Conservation (phyloP, 495 filamentous ascomycete species). For the Letharia lupina region DNA sequence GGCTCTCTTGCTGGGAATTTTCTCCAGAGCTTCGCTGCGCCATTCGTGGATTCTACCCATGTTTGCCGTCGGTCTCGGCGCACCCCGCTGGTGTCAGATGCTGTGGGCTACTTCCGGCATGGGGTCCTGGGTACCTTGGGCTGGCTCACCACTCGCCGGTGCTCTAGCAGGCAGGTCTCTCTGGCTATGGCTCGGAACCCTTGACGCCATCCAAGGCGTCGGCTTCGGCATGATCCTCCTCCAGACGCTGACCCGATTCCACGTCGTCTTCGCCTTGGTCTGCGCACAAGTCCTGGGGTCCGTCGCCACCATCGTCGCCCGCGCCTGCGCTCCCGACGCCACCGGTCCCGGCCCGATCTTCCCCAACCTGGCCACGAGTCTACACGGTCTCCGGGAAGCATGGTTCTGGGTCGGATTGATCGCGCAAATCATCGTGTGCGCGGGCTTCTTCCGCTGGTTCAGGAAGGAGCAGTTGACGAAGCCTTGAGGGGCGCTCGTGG, state of each 20-base stretch:
- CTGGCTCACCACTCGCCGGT: constrained; percentile 38
- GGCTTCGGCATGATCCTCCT: constrained; percentile 58
- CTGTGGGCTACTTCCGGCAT: constrained; percentile 53
- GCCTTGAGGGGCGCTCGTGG: constrained; percentile 32
- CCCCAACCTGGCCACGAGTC: constrained; percentile 45
- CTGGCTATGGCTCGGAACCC: constrained; percentile 59
- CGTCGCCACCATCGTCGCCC: constrained; percentile 48
- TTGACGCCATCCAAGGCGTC: constrained; percentile 54
- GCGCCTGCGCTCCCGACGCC: constrained; percentile 50
- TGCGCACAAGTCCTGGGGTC: constrained; percentile 50
- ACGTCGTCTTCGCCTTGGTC: constrained; percentile 47
- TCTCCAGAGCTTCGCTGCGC: constrained; percentile 41
- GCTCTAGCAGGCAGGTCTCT: constrained; percentile 46
- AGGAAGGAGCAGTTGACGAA: constrained; percentile 57
- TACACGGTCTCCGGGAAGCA: constrained; percentile 43
- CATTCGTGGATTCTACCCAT: constrained; percentile 60
- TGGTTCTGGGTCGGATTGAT: constrained; percentile 61
- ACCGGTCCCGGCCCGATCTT: constrained; percentile 57
- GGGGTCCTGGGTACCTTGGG: constrained; percentile 55
- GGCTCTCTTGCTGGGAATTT: constrained; percentile 40
- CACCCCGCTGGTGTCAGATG: constrained; percentile 58
- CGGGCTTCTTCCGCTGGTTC: constrained; percentile 55
- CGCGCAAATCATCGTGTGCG: constrained; percentile 54
- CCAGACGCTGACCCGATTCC: constrained; percentile 53
- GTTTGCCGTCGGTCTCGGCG: constrained; percentile 56